Evolutionary conservation across 371 early-diverging fungal species (phyloP), one percentile per base, ranked within the genome.

Genomic region (Apophysomyces elegans): DNA sequence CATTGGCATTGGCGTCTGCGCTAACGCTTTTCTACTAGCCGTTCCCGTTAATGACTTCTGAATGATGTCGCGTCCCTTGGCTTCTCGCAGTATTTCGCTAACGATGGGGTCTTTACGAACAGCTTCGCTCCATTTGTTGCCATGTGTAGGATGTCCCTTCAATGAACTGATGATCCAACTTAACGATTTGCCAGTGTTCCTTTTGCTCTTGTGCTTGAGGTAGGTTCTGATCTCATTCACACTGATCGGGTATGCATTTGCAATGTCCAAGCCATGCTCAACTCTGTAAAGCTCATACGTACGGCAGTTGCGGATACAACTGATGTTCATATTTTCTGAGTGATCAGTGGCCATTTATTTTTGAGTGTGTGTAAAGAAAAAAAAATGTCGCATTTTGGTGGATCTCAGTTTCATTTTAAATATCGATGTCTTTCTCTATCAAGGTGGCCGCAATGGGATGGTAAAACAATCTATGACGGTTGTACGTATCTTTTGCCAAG

Each of bases 391-490:
- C 32, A 26, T 26, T 26, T 26, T 26, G 32, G 32, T 26, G 32
- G 32, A 26, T 26, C 32, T 26, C 32, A 26, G 32, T 26, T 26
- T 26, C 32, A 26, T 41, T 41, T 50, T 68, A 69, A 46, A 91
- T 75, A 18, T 81, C 86, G 12, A 93, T 79, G 69, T 93, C 93
- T 73, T 93, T 93, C 65, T 83, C 90, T 41, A 94, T 89, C 83
- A 93, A 74, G 60, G 78, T 73, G 32, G 90, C 84, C 56, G 94
- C 93, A 72, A 97, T 97, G 4, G 98, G 97, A 63, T 97, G 98
- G 67, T 95, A 97, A 69, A 93, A 93, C 11, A 74, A 72, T 58
- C 86, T 87, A 74, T 94, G 74, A 37, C 86, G 70, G 69, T 79
- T 41, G 73, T 95, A 97, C 3, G 95, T 93, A 68, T 90, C 75